Conservation (phyloP, 176 grass and related monocot species). For the Eragrostis nindensis region DNA sequence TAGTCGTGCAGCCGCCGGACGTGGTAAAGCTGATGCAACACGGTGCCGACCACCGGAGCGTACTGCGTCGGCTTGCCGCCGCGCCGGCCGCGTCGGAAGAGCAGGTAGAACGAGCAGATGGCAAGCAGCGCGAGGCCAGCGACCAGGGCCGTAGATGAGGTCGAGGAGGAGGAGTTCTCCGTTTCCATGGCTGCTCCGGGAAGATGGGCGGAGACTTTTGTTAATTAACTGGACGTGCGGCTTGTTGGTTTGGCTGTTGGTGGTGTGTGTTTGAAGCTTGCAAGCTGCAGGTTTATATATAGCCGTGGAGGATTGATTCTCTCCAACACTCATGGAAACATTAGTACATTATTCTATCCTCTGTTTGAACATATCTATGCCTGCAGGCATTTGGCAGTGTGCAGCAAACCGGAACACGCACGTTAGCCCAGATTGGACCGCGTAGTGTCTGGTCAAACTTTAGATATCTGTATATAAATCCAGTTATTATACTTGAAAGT, state of each 20-base stretch:
- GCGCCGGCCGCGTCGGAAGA: not conserved
- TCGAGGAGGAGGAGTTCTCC: not conserved
- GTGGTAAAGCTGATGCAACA: constrained; percentile 63
- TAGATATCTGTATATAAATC: too few relatives aligned
- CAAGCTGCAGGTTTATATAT: not conserved
- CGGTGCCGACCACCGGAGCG: constrained; percentile 52
- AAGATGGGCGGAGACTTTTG: too few relatives aligned
- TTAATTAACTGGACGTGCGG: too few relatives aligned
- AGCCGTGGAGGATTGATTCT: too few relatives aligned
- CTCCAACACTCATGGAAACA: not conserved
- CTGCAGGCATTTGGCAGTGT: not conserved
- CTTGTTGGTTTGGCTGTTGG: not conserved
- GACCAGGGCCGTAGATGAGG: not conserved
- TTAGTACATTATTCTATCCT: too few relatives aligned
- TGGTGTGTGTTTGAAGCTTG: too few relatives aligned
- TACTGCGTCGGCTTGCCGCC: constrained; percentile 3
- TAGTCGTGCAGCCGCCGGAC: constrained; percentile 63
- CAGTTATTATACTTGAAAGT: too few relatives aligned
- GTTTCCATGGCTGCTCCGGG: not conserved
- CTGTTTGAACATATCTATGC: not conserved
- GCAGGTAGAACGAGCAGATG: constrained; percentile 9
- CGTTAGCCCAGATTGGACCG: not conserved
- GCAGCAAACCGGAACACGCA: not conserved
- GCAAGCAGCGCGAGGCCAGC: constrained; percentile 26
- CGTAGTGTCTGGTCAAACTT: too few relatives aligned